A percentile compares a stretch with the other conserved stretches of the same genome.
Evolutionary conservation across 2,329 filamentous ascomycete genomes (phyloP).

Genomic region (Microsporum audouinii): DNA sequence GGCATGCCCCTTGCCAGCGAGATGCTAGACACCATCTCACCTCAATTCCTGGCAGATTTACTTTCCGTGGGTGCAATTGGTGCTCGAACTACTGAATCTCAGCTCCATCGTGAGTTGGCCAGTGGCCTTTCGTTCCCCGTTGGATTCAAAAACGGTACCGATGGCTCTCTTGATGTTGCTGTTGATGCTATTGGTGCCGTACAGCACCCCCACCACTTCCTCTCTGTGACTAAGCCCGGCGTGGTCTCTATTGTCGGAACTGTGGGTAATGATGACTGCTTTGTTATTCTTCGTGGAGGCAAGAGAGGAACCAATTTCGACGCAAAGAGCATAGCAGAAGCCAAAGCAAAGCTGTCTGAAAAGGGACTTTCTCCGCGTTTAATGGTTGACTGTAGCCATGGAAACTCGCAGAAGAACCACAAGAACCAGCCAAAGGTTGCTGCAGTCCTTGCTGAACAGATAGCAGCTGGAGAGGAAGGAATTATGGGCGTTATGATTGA

Average conservation of each 20-base stretch:
- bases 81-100: conserved; percentile 89
- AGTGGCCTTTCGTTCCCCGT: conserved; percentile 94
- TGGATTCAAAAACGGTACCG: conserved; percentile 98
- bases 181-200: conserved; percentile 86
- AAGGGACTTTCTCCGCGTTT: conserved; percentile 80
- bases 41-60: conserved; percentile 92
- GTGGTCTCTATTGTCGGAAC: conserved; percentile 91
- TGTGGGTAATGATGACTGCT: conserved; percentile 89
- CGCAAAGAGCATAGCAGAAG: conserved; percentile 64
- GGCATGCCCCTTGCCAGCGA: conserved; percentile 95
- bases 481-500: conserved; percentile 99
- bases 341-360: conserved; percentile 65
- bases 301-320: conserved; percentile 91
- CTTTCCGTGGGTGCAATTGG: conserved; percentile 94
- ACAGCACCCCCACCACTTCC: conserved; percentile 68
- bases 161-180: conserved; percentile 78
- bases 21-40: conserved; percentile 98
- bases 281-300: conserved; percentile 88
- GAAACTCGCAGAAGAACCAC: conserved; percentile 96
- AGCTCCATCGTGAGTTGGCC: conserved; percentile 90
- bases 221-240: conserved; percentile 96
- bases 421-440: conserved; percentile 94
- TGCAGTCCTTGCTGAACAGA: conserved; percentile 66
- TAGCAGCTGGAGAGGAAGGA: conserved; percentile 71
- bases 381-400: conserved; percentile 98